A percentile compares a stretch with the other conserved stretches of the same genome.
Evolutionary conservation across 106 monocot genomes (phyloP).

Genomic region (Vanilla planifolia): DNA sequence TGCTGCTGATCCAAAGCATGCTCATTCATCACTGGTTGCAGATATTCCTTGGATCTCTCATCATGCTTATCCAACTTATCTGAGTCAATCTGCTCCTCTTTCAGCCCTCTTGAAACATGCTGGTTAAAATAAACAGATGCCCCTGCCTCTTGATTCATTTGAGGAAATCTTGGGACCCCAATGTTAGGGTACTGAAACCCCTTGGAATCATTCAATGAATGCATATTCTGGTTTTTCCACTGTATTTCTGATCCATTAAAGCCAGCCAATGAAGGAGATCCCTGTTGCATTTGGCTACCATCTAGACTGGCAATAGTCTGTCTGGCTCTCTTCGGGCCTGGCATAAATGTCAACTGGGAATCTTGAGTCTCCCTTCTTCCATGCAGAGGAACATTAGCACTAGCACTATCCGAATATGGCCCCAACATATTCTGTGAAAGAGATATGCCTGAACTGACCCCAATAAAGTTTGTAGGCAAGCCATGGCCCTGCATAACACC

Average conservation of each 20-base stretch:
- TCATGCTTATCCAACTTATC: conserved; percentile 41
- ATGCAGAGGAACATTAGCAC: conserved; percentile 15
- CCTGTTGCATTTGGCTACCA: conserved; percentile 40
- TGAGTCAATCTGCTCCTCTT: conserved; percentile 53
- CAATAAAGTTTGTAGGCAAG: conserved; percentile 19
- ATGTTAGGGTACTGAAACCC: conserved; percentile 36
- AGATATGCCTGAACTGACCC: conserved; percentile 24
- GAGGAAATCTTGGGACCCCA: conserved; percentile 45
- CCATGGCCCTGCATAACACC: conserved; percentile 31
- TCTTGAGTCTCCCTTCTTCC: conserved; percentile 61
- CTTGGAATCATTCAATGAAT: conserved; percentile 47
- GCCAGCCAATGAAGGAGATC: conserved; percentile 29
- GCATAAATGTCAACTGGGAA: conserved; percentile 23
- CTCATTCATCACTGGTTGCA: conserved; percentile 36
- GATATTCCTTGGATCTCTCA: conserved; percentile 35
- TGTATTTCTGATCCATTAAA: conserved; percentile 45
- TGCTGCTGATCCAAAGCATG: conserved; percentile 42
- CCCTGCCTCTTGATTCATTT: conserved; percentile 40
- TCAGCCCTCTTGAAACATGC: conserved; percentile 50
- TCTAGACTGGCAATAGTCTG: conserved; percentile 37
- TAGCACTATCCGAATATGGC: conserved; percentile 27
- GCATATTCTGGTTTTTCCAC: conserved; percentile 53
- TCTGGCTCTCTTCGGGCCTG: conserved; percentile 39
- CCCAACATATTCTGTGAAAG: conserved; percentile 38
- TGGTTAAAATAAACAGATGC: conserved; percentile 52